phyloP scores from a whole-genome alignment of 2,329 filamentous ascomycete species.

The Penicillium sp. region DNA sequence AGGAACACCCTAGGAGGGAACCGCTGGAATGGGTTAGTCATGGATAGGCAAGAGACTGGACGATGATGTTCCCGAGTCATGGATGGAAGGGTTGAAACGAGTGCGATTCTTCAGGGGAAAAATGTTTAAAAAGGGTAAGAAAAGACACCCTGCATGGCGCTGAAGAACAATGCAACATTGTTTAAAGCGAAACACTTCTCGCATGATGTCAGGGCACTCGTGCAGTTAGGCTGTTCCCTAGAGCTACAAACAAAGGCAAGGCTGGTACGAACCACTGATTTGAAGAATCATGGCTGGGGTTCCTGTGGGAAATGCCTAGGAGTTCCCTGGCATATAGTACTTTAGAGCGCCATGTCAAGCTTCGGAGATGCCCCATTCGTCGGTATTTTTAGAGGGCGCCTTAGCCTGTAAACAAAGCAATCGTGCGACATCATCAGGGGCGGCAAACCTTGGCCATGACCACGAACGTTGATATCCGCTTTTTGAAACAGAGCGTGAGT shows the following conservation, averaged over 20 bases:
- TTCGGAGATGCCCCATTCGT: conserved; percentile 7
- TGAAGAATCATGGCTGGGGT: background rate
- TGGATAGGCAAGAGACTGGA: background rate
- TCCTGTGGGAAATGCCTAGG: background rate
- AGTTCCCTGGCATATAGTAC: background rate
- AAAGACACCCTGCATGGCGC: background rate
- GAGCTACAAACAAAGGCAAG: background rate
- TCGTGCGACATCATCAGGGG: conserved; percentile 14
- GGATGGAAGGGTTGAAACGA: background rate
- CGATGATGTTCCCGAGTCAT: background rate
- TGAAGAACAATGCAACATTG: background rate
- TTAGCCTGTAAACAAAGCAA: conserved; percentile 13
- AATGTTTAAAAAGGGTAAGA: background rate
- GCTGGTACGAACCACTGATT: background rate
- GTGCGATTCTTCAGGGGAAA: background rate
- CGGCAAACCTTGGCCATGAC: background rate
- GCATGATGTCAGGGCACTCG: background rate
- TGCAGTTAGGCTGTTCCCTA: background rate
- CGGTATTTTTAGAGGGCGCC: conserved; percentile 18
- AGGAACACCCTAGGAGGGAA: background rate
- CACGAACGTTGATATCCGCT: background rate
- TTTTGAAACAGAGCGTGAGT: conserved; percentile 1
- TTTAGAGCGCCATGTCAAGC: background rate
- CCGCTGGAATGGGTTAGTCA: conserved; percentile 3
- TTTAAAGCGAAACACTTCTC: background rate